phyloP scores from a whole-genome alignment of 1,139 yeast species.

The Kodamaea plutei region DNA sequence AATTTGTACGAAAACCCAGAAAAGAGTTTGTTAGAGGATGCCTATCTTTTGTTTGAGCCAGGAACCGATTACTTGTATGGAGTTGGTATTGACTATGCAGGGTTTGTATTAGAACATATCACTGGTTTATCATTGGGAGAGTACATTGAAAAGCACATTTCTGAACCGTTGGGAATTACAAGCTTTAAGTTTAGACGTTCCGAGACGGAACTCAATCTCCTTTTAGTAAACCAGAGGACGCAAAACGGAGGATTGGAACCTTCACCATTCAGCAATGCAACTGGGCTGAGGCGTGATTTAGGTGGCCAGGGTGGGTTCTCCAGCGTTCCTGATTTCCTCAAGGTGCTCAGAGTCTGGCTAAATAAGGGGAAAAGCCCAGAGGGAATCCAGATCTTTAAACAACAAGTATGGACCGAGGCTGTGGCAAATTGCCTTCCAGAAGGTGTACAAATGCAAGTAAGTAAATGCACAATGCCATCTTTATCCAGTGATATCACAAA shows the following conservation, averaged over 20 bases:
- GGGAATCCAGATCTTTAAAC: conserved; percentile 26
- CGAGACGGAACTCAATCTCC: neutral
- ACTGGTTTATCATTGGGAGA: conserved; percentile 42
- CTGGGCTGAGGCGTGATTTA: conserved; percentile 20
- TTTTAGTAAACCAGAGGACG: neutral
- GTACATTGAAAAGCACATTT: conserved; percentile 34
- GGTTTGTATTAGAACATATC: conserved; percentile 41
- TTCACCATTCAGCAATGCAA: neutral
- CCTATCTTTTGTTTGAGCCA: conserved; percentile 42
- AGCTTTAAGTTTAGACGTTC: neutral
- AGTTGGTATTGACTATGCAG: conserved; percentile 50
- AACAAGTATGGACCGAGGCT: conserved; percentile 30
- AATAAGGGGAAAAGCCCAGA: conserved; percentile 42
- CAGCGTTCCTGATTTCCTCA: conserved; percentile 39
- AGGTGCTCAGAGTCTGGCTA: conserved; percentile 42
- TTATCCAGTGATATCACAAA: neutral
- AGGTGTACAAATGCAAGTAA: conserved; percentile 1
- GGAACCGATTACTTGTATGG: conserved; percentile 53
- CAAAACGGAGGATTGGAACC: neutral
- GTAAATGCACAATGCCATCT: conserved; percentile 12
- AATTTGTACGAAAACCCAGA: conserved; percentile 16
- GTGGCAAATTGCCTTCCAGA: conserved; percentile 32
- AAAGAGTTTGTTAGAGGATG: conserved; percentile 1
- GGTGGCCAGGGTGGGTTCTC: conserved; percentile 51
- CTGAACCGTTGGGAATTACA: conserved; percentile 42